Base-by-base conservation (phyloP, 2,329 filamentous ascomycete species). In the Fusarium mangiferae region DNA sequence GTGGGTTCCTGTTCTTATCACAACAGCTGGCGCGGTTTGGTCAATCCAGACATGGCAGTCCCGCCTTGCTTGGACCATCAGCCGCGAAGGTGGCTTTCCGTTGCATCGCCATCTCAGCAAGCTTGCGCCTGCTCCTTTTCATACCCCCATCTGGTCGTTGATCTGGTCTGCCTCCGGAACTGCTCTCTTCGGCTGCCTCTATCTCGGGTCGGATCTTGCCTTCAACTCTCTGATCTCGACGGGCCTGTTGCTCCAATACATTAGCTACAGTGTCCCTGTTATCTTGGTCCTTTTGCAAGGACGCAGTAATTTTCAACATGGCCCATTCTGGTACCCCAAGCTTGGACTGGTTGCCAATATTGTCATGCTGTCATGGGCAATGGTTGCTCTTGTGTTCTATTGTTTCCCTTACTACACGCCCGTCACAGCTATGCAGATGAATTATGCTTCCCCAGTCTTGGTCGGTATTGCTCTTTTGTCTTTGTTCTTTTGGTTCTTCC, bases 41-140 rank as follows among this genome's bases (percentile, higher is more conserved):
- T 66, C 63, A 3, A 57, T 57, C 22, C 63, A 58, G 22, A 66
- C 63, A 6, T 66, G 42, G 61, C 49, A 66, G 22, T 66, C 63
- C n/a, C 48, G 63, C 2, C 42, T 66, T 4, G 30, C 36, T 22
- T 66, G 49, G 63, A 42, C 61, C 6, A 49, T 58, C 10, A 58
- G 42, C 3, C 63, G 63, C 4, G 63, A 66, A 42, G 49, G 46
- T 8, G 63, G 63, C 3, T 66, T 66, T n/a, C 63, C 49, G 2
- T n/a, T 66, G 3, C 49, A 66, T 26, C 36, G 20, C 7, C 36
- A 66, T 28, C 63, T 57, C 22, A 66, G 49, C 24, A 66, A 66
- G 17, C 42, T 66, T 22, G 61, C 61, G 4, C 49, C 61, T 35
- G 33, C 49, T 18, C 63, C 63, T 15, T 30, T 58, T 24, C 42